Evolutionary conservation across 768 basidiomycete genomes (phyloP).

Genomic region (Agrocybe praecox): DNA sequence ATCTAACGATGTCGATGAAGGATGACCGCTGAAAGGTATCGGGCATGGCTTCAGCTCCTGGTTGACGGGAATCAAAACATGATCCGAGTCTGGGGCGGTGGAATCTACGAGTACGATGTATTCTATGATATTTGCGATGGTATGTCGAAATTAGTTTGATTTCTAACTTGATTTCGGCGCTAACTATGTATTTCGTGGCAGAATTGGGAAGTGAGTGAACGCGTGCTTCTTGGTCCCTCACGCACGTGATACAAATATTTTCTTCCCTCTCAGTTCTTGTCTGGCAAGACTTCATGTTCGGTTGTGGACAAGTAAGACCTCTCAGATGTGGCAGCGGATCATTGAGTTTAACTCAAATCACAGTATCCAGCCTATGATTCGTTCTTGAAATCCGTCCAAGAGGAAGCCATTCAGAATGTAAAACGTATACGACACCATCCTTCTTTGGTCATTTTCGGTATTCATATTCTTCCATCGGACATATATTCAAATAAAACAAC

Average conservation of each 20-base stretch:
- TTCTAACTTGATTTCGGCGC: neutral
- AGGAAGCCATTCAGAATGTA: conserved; percentile 85
- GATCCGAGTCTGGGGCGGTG: conserved; percentile 94
- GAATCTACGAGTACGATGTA: conserved; percentile 78
- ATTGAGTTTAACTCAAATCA: no score
- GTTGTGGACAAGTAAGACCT: conserved; percentile 91
- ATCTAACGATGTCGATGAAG: conserved; percentile 15
- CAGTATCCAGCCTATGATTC: conserved; percentile 90
- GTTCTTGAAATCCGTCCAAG: conserved; percentile 70
- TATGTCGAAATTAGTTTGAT: conserved; percentile 24
- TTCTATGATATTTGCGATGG: conserved; percentile 90
- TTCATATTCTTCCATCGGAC: conserved; percentile 17
- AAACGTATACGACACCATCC: conserved; percentile 86
- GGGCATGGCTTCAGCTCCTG: conserved; percentile 81
- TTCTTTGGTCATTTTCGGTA: conserved; percentile 86
- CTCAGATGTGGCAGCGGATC: no score
- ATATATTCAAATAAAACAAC: conserved; percentile 1
- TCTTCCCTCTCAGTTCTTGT: conserved; percentile 65
- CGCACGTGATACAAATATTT: neutral
- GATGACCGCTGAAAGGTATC: conserved; percentile 58
- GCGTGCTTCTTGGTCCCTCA: neutral
- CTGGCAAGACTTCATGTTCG: conserved; percentile 99
- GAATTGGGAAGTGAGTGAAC: conserved; percentile 63
- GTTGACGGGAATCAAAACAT: conserved; percentile 93
- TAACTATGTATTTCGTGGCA: conserved; percentile 23